A percentile compares a stretch with the other conserved stretches of the same genome.
Conservation (phyloP, 1,284 basidiomycete species). For the Meira nashicola region DNA sequence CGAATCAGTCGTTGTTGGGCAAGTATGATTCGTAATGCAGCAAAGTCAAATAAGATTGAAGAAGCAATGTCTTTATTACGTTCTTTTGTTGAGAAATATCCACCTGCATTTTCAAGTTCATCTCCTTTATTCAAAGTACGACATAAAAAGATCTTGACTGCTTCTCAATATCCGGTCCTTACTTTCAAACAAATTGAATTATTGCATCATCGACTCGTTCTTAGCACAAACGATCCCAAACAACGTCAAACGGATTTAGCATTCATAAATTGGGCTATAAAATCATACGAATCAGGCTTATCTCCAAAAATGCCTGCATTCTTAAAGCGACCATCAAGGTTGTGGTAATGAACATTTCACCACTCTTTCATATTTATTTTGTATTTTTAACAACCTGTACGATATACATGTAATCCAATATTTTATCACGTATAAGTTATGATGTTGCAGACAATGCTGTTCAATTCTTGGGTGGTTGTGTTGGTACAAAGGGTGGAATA, state of each 20-base stretch:
- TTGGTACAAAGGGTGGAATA: constrained; percentile 64
- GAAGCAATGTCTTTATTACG: background rate
- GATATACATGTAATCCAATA: too few species aligned
- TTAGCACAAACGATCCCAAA: background rate
- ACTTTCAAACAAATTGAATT: background rate
- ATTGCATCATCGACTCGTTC: background rate
- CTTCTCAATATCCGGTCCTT: background rate
- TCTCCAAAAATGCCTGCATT: background rate
- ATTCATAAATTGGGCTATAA: background rate
- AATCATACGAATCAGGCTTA: background rate
- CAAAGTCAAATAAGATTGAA: constrained; percentile 15
- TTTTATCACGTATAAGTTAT: constrained; percentile 49
- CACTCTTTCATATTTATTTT: too few species aligned
- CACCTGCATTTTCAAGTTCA: background rate
- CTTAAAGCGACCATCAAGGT: background rate
- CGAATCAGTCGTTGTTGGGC: constrained; percentile 27
- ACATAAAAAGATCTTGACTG: background rate
- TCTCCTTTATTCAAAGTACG: background rate
- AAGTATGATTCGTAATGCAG: constrained; percentile 26
- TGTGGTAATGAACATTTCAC: too few species aligned
- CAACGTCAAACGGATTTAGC: background rate
- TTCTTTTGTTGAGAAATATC: background rate
- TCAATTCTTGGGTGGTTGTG: constrained; percentile 67
- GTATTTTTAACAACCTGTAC: too few species aligned
- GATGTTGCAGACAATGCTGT: constrained; percentile 69